A percentile compares a stretch with the other conserved stretches of the same genome.
These are phyloP conservation scores for Nothophaeocryptopus gaeumannii DNA, from an alignment of 2,329 filamentous ascomycete species.

Conservation along the genomic window DNA sequence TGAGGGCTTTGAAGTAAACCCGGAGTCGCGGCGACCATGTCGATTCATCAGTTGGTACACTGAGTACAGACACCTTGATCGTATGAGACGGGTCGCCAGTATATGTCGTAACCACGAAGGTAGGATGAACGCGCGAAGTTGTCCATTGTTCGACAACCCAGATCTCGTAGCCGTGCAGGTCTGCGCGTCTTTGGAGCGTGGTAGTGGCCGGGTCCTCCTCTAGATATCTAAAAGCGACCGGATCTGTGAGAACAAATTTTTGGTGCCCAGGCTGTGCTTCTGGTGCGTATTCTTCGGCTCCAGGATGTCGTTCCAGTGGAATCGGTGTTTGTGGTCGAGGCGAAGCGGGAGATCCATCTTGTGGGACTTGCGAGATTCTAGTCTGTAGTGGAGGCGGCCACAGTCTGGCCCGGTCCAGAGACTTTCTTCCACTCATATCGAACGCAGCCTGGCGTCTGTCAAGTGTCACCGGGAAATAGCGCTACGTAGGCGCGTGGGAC, in stretches of 20 bases:
- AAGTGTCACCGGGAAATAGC: not conserved
- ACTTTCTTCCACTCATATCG: conserved; percentile 12
- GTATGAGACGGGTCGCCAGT: conserved; percentile 80
- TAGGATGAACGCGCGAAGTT: conserved; percentile 84
- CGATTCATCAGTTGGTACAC: conserved; percentile 74
- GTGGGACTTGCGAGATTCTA: not conserved
- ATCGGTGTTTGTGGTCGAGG: conserved; percentile 13
- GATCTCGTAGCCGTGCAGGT: conserved; percentile 80
- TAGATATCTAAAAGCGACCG: conserved; percentile 69
- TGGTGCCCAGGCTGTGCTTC: conserved; percentile 43
- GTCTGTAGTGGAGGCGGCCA: conserved; percentile 17
- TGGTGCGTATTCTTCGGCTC: conserved; percentile 1
- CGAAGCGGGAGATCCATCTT: conserved; percentile 12
- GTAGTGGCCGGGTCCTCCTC: conserved; percentile 77
- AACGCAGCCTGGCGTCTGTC: not conserved
- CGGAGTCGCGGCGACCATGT: conserved; percentile 76
- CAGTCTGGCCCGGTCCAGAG: conserved; percentile 9
- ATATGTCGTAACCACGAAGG: conserved; percentile 87
- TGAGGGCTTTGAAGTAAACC: conserved; percentile 81
- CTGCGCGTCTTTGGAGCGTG: conserved; percentile 68
- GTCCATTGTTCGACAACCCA: conserved; percentile 98
- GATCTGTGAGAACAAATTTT: conserved; percentile 63
- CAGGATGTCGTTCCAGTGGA: conserved; percentile 6
- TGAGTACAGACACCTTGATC: conserved; percentile 75
- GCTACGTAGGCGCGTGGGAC: conserved; percentile 2